These are phyloP conservation scores for Fraxinus nigra DNA, from an alignment of 305 asterid species.

Conservation along the genomic window DNA sequence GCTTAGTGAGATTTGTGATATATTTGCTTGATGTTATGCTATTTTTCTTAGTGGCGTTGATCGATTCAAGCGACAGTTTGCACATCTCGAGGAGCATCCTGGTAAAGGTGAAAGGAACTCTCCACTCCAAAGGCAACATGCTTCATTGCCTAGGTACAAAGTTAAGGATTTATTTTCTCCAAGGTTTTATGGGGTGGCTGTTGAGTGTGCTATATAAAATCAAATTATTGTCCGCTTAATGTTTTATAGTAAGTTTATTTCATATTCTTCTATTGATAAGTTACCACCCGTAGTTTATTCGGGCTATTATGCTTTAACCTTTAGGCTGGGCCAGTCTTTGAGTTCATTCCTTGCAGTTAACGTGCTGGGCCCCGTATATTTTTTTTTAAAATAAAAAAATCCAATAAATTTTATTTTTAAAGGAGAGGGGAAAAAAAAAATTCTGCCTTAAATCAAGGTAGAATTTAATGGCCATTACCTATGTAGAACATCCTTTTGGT, in stretches of 20 bases:
- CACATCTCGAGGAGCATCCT: constrained; percentile 86
- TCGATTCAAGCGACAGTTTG: constrained; percentile 95
- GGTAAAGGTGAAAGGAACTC: constrained; percentile 78
- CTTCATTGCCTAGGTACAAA: constrained; percentile 83
- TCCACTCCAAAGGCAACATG: constrained; percentile 74
- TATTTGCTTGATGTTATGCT: background rate
- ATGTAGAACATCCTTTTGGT: background rate
- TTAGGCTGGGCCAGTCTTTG: background rate
- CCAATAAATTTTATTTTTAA: too few species aligned
- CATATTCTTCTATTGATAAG: background rate
- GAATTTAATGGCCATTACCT: background rate
- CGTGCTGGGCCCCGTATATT: background rate
- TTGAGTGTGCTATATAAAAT: background rate
- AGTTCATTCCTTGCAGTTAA: background rate
- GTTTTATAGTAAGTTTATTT: background rate
- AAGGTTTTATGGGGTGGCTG: background rate
- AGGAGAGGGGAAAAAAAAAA: background rate
- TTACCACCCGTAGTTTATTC: background rate
- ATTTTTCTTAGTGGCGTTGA: constrained; percentile 69
- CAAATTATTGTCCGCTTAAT: background rate
- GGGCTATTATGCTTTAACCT: background rate
- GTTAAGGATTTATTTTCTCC: background rate
- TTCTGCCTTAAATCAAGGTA: background rate
- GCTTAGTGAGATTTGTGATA: constrained; percentile 15
- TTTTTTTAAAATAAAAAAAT: too few species aligned